Conservation (phyloP, 441 rosid genomes). For the Biscutella laevigata region DNA sequence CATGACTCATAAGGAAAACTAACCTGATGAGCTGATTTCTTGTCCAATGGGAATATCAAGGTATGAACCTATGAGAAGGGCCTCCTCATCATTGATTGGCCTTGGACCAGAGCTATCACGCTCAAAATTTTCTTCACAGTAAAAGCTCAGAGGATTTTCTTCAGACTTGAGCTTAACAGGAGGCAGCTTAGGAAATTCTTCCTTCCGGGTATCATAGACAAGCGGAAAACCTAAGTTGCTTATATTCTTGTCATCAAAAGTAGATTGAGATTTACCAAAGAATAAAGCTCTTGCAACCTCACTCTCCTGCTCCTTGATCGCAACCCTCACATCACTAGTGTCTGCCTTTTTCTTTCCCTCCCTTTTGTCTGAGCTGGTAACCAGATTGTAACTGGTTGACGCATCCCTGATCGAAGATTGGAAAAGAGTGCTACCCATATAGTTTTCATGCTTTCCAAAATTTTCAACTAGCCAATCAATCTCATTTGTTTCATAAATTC, state of each 20-base stretch:
- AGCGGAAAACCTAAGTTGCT: constrained; percentile 39
- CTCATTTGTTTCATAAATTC: constrained; percentile 34
- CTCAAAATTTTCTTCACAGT: constrained; percentile 86
- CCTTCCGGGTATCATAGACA: constrained; percentile 54
- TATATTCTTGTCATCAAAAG: constrained; percentile 41
- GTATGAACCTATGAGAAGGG: constrained; percentile 73
- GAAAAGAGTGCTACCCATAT: constrained; percentile 42
- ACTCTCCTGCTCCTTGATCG: constrained; percentile 78
- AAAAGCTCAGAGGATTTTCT: constrained; percentile 53
- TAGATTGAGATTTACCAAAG: constrained; percentile 52
- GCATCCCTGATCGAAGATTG: constrained; percentile 55
- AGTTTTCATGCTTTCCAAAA: constrained; percentile 27
- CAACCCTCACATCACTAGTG: constrained; percentile 42
- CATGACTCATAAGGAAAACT: constrained; percentile 17
- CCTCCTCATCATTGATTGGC: constrained; percentile 47
- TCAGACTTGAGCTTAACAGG: constrained; percentile 93
- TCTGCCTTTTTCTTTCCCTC: constrained; percentile 66
- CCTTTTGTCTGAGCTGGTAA: constrained; percentile 37
- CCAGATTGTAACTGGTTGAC: constrained; percentile 42
- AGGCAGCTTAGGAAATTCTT: constrained; percentile 81
- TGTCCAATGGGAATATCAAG: constrained; percentile 92
- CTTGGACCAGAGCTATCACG: constrained; percentile 47
- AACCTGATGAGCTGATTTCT: constrained; percentile 85
- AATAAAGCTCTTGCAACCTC: constrained; percentile 78
- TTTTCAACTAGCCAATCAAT: constrained; percentile 36